These are phyloP conservation scores for Fusarium abutilonis DNA, from an alignment of 2,329 filamentous ascomycete species.

Conservation along the genomic window DNA sequence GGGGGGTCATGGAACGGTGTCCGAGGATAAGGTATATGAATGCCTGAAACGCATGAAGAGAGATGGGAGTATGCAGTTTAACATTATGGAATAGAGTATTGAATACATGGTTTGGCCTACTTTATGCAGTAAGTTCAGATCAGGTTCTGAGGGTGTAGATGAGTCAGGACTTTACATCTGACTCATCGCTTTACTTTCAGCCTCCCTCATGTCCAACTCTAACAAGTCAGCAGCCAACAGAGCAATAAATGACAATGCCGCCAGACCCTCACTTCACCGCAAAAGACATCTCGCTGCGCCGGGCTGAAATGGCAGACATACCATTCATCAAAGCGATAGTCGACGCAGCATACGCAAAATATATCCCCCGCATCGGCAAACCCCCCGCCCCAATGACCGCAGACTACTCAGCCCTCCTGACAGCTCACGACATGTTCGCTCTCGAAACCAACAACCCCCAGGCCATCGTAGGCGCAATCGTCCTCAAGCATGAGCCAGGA, in stretches of 20 bases:
- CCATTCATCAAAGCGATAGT: conserved; percentile 47
- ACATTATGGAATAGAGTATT: no score
- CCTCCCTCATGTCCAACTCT: no score
- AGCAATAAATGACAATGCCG: not conserved
- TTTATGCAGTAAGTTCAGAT: no score
- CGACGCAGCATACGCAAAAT: conserved; percentile 48
- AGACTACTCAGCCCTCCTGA: conserved; percentile 48
- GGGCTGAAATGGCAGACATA: conserved; percentile 31
- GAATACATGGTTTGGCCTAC: no score
- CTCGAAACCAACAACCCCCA: conserved; percentile 37
- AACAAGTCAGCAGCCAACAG: no score
- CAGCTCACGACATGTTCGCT: conserved; percentile 38
- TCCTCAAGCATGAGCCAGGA: conserved; percentile 30
- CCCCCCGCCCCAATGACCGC: conserved; percentile 51
- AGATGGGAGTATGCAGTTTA: no score
- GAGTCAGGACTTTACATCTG: no score
- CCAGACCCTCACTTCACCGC: not conserved
- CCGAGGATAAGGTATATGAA: no score
- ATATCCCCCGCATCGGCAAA: conserved; percentile 49
- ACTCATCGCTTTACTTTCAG: no score
- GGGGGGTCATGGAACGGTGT: no score
- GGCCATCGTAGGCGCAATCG: conserved; percentile 45
- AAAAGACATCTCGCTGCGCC: not conserved
- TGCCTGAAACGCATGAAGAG: no score
- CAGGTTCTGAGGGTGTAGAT: no score